Base-by-base conservation (phyloP, 1,284 basidiomycete species). In the Polyporus tsugae region DNA sequence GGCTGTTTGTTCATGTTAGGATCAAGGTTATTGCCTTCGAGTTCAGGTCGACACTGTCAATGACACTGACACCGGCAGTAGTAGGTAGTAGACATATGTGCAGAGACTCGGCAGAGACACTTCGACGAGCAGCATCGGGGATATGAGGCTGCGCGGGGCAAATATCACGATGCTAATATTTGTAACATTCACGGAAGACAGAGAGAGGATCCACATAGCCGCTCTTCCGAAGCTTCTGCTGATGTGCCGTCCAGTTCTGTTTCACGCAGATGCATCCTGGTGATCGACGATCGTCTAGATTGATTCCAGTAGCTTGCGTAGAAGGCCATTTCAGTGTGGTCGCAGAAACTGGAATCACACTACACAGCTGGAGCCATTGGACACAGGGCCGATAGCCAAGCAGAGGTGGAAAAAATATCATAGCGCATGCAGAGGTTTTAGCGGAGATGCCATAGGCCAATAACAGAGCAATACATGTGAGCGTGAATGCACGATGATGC, bases 401-500 rank as follows among this genome's bases (percentile, higher is more conserved):
- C 55, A 29, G 60, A 69, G 63, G 17, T 55, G 29, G 58, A 39
- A 72, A 58, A 63, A 57, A 67, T 66, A 62, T 69, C 73, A 74
- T 74, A 72, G 69, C 63, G 72, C 75, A 76, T 76, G 76, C 72
- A 39, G 65, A 71, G 70, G 66, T 73, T 75, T 75, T 73, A 73
- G 71, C 70, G 68, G 67, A 53, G 62, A 46, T 70, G 74, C 70
- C 75, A 76, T 75, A 74, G 61, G 74, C 72, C 73, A 67, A 71
- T 72, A 74, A 66, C 67, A 73, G 67, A 73, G 72, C 73, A 67
- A 73, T 78, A 78, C 76, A 78, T 78, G 70, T 72, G 66, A 73
- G 70, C 70, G 73, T 70, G 71, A 67, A 70, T 66, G 65, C 41
- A 70, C 62, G 69, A 46, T 38, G 58, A 41, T 70, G 73, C 44